Evolutionary conservation across 2,329 filamentous ascomycete species (phyloP), one percentile per base, ranked within the genome.

Genomic region (Colletotrichum ledebouriae): DNA sequence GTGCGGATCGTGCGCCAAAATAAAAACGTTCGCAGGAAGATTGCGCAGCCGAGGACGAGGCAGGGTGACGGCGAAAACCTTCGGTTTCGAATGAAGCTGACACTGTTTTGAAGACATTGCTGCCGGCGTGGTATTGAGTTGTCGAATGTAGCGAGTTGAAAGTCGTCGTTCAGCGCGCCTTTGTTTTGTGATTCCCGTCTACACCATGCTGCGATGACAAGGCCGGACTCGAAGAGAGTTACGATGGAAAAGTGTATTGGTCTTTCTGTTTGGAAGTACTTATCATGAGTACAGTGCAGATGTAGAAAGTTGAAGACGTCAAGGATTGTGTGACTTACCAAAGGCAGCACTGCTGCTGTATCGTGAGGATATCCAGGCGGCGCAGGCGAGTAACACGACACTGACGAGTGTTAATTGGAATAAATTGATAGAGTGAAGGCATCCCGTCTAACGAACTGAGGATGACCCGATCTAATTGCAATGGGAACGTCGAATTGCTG

Each of bases 331-430:
- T 25, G 2, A 55, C 72, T 70, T 78, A 80, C 78, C 78, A 68
- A 79, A 80, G 17, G 78, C 76, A 46, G 78, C 76, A 67, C 78
- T 79, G 60, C 68, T 74, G 63, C 76, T 76, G 67, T 77, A 80
- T 65, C 78, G 73, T 13, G 72, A 74, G 22, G 75, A 76, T 62
- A 79, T 61, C 63, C 76, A 73, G 22, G 50, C 66, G 52, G 58
- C 59, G 47, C 65, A 69, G 25, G 37, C 52, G 17, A 69, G 34
- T 2, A 70, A 42, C 6, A 62, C 17, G 17, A 70, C 15, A 25
- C 66, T 70, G 15, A 13, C n/a, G 25, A 17, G 4, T 41, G 59
- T 69, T 29, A 39, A 39, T 7, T 39, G 37, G 10, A 29, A 29
- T 29, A 6, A 29, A 3, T 6, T 6, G 25, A 29, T 29, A 29